These are phyloP conservation scores for Allantophomopsis lycopodina DNA, from an alignment of 2,329 filamentous ascomycete genomes.

Conservation along the genomic window DNA sequence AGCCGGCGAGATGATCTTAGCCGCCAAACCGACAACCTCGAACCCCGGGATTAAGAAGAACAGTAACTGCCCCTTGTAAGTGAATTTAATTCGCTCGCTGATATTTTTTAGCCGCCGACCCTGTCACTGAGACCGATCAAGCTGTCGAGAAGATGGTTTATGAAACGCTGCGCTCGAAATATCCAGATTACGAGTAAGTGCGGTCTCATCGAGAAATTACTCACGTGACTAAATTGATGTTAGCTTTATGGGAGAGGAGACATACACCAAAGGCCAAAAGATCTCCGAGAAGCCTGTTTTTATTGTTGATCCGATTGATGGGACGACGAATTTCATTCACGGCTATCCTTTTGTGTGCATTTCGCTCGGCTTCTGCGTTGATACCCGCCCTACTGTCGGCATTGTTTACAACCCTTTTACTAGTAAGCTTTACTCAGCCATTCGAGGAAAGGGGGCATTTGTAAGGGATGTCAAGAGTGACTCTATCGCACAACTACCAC, in stretches of 20 bases:
- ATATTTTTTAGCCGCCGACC: not conserved
- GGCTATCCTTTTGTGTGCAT: slow-evolving; percentile 42
- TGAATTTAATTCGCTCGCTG: not conserved
- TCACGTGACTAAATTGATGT: too few relatives aligned
- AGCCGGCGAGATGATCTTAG: too few relatives aligned
- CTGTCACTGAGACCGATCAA: not conserved
- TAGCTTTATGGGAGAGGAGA: not conserved
- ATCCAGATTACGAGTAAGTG: not conserved
- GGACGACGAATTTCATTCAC: slow-evolving; percentile 54
- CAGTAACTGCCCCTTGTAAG: too few relatives aligned
- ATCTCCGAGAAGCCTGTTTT: slow-evolving; percentile 37
- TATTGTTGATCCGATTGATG: slow-evolving; percentile 50
- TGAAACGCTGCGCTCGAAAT: not conserved
- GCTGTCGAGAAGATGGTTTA: not conserved
- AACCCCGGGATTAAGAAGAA: too few relatives aligned
- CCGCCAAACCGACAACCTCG: too few relatives aligned
- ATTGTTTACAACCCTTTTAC: slow-evolving; percentile 49
- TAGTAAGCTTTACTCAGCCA: slow-evolving; percentile 36
- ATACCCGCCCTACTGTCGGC: slow-evolving; percentile 35
- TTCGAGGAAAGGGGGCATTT: slow-evolving; percentile 39
- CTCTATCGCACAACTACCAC: slow-evolving; percentile 22
- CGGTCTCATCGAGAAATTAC: too few relatives aligned
- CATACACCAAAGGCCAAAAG: slow-evolving; percentile 15
- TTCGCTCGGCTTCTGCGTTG: slow-evolving; percentile 40
- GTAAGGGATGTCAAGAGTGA: slow-evolving; percentile 8